Evolutionary conservation across 257 asterid genomes (phyloP).

Genomic region (Capsicum chinense): DNA sequence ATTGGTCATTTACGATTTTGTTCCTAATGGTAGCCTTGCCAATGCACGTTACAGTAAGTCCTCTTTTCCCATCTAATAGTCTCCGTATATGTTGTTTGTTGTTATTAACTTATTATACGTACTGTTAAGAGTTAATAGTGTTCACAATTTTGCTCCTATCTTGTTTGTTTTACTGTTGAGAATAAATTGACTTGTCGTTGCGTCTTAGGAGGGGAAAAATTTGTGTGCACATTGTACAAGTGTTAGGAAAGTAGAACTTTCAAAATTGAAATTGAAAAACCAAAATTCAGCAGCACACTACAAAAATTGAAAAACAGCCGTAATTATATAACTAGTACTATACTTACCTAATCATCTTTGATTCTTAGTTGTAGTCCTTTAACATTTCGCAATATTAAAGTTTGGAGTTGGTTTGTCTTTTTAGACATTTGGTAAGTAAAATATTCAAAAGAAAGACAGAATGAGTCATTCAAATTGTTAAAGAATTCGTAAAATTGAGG

Average conservation of each 20-base stretch:
- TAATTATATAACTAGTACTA: background rate
- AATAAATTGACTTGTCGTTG: background rate
- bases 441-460: slow-evolving; percentile 14
- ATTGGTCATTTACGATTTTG: slow-evolving; percentile 88
- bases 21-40: slow-evolving; percentile 94
- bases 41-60: slow-evolving; percentile 86
- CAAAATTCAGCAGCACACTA: too few species aligned
- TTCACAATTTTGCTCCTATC: background rate
- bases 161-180: background rate
- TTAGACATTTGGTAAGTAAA: background rate
- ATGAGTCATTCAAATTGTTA: background rate
- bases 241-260: background rate
- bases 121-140: background rate
- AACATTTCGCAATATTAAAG: background rate
- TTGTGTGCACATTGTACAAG: background rate
- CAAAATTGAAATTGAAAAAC: background rate
- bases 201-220: background rate
- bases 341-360: background rate
- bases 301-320: background rate
- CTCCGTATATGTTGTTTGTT: background rate
- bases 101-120: too few species aligned
- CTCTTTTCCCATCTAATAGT: background rate
- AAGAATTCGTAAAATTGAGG: background rate
- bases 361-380: background rate
- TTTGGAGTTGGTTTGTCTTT: background rate